Evolutionary conservation across 78 protist genomes (phyloP).

Genomic region (Speleostelium caveatum): DNA sequence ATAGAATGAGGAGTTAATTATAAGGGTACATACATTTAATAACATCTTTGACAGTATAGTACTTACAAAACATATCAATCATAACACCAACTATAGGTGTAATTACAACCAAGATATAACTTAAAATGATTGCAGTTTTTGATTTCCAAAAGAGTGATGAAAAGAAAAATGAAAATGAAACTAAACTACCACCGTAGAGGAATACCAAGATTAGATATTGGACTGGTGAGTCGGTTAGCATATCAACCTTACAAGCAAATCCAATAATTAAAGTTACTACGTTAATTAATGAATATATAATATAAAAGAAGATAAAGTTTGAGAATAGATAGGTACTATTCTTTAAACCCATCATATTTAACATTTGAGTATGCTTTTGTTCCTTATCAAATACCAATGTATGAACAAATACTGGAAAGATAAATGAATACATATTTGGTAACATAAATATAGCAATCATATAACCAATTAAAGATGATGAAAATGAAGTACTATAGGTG

Average conservation of each 20-base stretch:
- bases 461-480: neutral
- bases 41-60: no score
- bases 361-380: constrained; percentile 11
- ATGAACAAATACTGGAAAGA: constrained; percentile 64
- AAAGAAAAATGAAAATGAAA: constrained; percentile 30
- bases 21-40: no score
- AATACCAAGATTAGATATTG: neutral
- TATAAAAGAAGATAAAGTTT: neutral
- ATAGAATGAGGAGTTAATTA: no score
- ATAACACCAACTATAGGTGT: constrained; percentile 8
- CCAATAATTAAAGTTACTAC: constrained; percentile 1
- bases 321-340: neutral
- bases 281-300: neutral
- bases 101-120: constrained; percentile 1
- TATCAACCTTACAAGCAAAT: neutral
- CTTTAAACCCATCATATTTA: constrained; percentile 64
- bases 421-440: constrained; percentile 12
- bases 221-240: neutral
- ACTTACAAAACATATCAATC: constrained; percentile 1
- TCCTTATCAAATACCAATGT: constrained; percentile 51
- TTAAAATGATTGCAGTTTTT: neutral
- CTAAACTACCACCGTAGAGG: constrained; percentile 8
- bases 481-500: neutral
- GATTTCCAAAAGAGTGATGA: constrained; percentile 33
- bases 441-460: constrained; percentile 8